Base-by-base conservation (phyloP, 495 filamentous ascomycete genomes). In the Articulospora tetracladia region DNA sequence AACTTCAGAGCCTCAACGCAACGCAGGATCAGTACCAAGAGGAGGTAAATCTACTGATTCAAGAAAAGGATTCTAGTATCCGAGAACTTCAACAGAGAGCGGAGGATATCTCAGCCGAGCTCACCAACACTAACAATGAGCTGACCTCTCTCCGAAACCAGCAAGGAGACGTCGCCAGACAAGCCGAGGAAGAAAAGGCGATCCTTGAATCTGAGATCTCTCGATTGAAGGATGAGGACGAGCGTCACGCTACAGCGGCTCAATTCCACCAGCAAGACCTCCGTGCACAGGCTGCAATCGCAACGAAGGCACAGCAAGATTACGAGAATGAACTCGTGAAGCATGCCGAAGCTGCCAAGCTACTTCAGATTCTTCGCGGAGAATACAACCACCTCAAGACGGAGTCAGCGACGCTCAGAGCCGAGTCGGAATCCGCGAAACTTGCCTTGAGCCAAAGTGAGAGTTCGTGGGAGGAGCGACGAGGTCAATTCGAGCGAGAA, bases 281-380 rank as follows among this genome's bases (percentile, higher is more conserved):
- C 20, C 91, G 93, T 54, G 88, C 89, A 1, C 95, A 99, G 73
- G 92, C 93, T 23, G 86, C 92, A 24, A 99, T 99, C 69, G 89
- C 95, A 2, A 83, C 90, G 55, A 89, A 90, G 68, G 92, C 94
- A 7, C 95, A 98, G 70, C 87, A 95, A 63, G 92, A 93, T 61
- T 99, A 99, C 66, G 95, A 99, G 70, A 84, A 81, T 53, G 95
- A 98, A 66, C 80, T 98, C 1, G 83, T 96, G 66, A 96, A 93
- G 71, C 95, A 99, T 69, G 93, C 92, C 2, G 91, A 96, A 60
- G 93, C 95, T 17, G 90, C 93, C 1, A 91, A 91, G 73, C 79
- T 83, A 20, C 73, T 98, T 24, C 91, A 95, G 59, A 79, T 78
- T 41, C 75, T 95, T 51, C 89, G 95, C 39, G 77, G 74, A 10